phyloP scores from a whole-genome alignment of 768 basidiomycete species.

The Leccinellum albellum region DNA sequence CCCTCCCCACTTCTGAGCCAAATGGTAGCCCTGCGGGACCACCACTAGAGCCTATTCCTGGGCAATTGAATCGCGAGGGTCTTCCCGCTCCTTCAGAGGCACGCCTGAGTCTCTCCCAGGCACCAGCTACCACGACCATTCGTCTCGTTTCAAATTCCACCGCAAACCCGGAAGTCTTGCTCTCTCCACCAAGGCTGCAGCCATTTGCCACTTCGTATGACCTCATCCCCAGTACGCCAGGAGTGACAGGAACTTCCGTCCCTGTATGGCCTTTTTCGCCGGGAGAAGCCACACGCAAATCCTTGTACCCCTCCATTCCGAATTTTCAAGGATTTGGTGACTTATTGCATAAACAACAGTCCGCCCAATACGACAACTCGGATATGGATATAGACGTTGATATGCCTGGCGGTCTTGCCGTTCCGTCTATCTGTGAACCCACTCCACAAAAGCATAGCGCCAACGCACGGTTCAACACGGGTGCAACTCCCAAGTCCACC shows the following conservation, averaged over 20 bases:
- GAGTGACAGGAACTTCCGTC: slow-evolving; percentile 17
- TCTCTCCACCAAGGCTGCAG: slow-evolving; percentile 59
- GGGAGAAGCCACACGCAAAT: slow-evolving; percentile 16
- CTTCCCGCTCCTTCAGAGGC: slow-evolving; percentile 58
- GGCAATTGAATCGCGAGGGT: slow-evolving; percentile 55
- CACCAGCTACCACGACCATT: slow-evolving; percentile 45
- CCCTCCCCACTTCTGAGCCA: slow-evolving; percentile 28
- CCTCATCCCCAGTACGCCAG: slow-evolving; percentile 57
- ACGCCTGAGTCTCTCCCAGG: slow-evolving; percentile 55
- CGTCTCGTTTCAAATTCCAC: slow-evolving; percentile 39
- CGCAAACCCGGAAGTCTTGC: slow-evolving; percentile 18
- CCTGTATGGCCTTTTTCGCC: slow-evolving; percentile 44
- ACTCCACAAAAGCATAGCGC: slow-evolving; percentile 17
- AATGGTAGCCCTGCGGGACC: slow-evolving; percentile 16
- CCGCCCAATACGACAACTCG: slow-evolving; percentile 23
- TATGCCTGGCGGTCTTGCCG: slow-evolving; percentile 34
- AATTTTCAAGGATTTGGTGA: slow-evolving; percentile 31
- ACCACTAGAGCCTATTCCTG: slow-evolving; percentile 51
- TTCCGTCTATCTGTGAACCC: slow-evolving; percentile 17
- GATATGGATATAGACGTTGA: slow-evolving; percentile 34
- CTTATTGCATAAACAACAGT: slow-evolving; percentile 20
- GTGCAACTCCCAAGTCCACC: slow-evolving; percentile 23
- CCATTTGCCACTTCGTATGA: slow-evolving; percentile 69
- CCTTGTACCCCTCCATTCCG: slow-evolving; percentile 40
- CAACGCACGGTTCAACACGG: slow-evolving; percentile 16